Evolutionary conservation across 495 filamentous ascomycete species (phyloP), one percentile per base, ranked within the genome.

Genomic region (Hyaloscypha variabilis): DNA sequence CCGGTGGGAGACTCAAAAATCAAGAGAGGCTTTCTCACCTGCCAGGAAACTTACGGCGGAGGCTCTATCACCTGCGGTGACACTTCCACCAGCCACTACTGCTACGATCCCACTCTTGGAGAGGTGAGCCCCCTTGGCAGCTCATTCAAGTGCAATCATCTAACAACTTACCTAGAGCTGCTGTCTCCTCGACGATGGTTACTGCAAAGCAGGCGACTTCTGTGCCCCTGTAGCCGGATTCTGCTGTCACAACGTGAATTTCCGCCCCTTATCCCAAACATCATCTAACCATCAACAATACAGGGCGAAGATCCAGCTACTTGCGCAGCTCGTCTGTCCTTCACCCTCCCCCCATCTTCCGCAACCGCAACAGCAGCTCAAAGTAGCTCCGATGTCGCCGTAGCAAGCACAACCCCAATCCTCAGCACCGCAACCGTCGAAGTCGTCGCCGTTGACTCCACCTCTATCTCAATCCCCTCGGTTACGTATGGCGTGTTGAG

Each of bases 71-170:
- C 29, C 24, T 63, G 65, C 26, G 65, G 65, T 31, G 31, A 56
- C n/a, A 28, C 17, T 19, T n/a, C 13, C 21, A 60, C 13, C 21
- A 60, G 52, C 36, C 34, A 51, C 39, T 67, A 29, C 30, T 67
- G 65, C 39, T 67, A 63, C 31, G 65, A 67, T 58, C 65, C 65
- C 25, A 63, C 59, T 5, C 23, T 58, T 13, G 65, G 65, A 11
- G 59, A 67, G 28, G 64, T 66, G 39, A 19, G 31, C 36, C 23
- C 2, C 26, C 14, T 23, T 14, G 17, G 10, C 21, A 23, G 10
- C 42, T 49, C 8, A n/a, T 17, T 42, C 39, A 46, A 11, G 19
- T 25, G n/a, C 21, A 28, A 24, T 36, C 54, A 25, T 19, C 42
- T 39, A 52, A 52, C 17, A 31, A 42, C 5, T 11, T 17, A n/a